Base-by-base conservation (phyloP, 106 monocot genomes). In the Acorus gramineus region DNA sequence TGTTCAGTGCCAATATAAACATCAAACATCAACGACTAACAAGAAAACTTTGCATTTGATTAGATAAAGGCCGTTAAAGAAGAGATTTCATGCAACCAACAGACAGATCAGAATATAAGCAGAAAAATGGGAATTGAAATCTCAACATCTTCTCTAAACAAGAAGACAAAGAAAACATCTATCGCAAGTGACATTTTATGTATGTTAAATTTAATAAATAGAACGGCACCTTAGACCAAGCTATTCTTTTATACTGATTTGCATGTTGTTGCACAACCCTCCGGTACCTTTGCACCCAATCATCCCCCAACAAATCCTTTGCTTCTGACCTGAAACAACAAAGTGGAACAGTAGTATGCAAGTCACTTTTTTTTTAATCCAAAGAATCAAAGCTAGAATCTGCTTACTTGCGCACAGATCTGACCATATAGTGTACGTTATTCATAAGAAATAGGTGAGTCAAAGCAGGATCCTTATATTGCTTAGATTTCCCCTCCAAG, bases 201-300 rank as follows among this genome's bases (percentile, higher is more conserved):
- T 28, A 28, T 28, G 28, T 28, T 28, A 28, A 28, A 28, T 28
- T 28, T 28, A 28, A 28, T 28, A 28, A 28, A 43, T 52, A 9
- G 66, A 54, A 3, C 10, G 42, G 64, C 2, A 90, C 86, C 86
- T 91, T 91, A 47, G 76, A 13, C 86, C 86, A 86, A 71, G 84
- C 90, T 66, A 91, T 76, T 64, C 90, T 80, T 72, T 72, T 81
- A 57, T 86, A 91, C 14, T 78, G 72, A 74, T 74, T 86, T 5
- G 90, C 90, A 77, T 91, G 83, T 68, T 91, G 90, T 57, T 86
- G 90, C 43, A 91, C 90, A 10, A 79, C 75, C 61, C 86, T 86
- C 59, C 90, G 62, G 53, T 91, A 83, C 58, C 83, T 81, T 72
- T 91, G 86, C n/a, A 91, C 78, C 90, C 90, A 86, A 63, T 91